Base-by-base conservation (phyloP, 495 filamentous ascomycete species). In the Evansstolkia leycettana region DNA sequence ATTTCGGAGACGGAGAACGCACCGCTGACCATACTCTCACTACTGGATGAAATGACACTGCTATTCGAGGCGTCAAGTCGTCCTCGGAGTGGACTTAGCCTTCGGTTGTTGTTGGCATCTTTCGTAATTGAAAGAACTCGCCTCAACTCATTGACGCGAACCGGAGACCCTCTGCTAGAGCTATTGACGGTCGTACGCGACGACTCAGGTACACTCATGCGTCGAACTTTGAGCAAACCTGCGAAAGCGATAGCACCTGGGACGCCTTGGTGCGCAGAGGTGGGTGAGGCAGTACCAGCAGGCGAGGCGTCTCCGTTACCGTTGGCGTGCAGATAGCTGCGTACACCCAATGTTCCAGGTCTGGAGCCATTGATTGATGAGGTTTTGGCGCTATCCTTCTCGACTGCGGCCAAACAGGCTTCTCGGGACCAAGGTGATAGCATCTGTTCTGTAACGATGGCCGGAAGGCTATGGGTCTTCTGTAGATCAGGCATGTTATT, bases 141-240 rank as follows among this genome's bases (percentile, higher is more conserved):
- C 53, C 87, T 88, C 40, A 94, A 65, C 46, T 93, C 85, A 37
- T 87, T 85, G n/a, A 93, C 78, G 24, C 81, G 78, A n/a, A 86
- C 75, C 8, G 84, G 75, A 12, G 73, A 78, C 17, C 71, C 76
- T 38, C 74, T 56, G 48, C 62, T 75, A 18, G 76, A 77, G 32
- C 66, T 67, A 41, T 65, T 70, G 18, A 62, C 57, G 12, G 65
- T 65, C 12, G 69, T 62, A 17, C 61, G 64, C 0, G 78, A 75
- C 2, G 48, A 54, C 16, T 69, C 67, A 12, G 61, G 62, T 19
- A 57, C 41, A 35, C 60, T 70, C 34, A 50, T 55, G 12, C 57
- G 55, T 19, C 63, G 58, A 28, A 54, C 40, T 17, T 52, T 43
- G 8, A 51, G 50, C 5, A 51, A 42, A 25, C 49, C 50, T 8